Base-by-base conservation (phyloP, 2,329 filamentous ascomycete genomes). In the Dactylellina haptotyla region DNA sequence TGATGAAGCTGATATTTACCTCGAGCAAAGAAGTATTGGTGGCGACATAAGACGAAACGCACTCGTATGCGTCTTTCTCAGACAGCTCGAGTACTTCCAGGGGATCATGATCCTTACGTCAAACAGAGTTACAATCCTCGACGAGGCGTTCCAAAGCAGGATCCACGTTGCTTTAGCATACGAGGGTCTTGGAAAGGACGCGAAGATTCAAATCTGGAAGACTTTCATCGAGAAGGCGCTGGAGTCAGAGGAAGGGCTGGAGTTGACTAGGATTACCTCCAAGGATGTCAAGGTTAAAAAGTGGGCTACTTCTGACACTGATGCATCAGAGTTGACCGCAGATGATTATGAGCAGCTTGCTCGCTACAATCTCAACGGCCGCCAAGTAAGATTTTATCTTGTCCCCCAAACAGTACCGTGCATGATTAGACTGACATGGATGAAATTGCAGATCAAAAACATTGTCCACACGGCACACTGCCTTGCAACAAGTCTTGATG, bases 81-180 rank as follows among this genome's bases (percentile, higher is more conserved):
- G 92, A 0, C 85, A 94, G 65, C 84, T 97, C 0, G 93, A 97
- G 81, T 97, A 96, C 80, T 96, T 96, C 82, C 91, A 96, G 79
- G 93, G 93, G 2, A 96, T 96, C 59, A 81, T 96, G 3, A 96
- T 97, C 83, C 81, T 97, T 25, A 97, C 93, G 0, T 96, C 93
- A 1, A 96, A 96, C 37, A 46, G 92, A 16, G 76, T 76, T n/a
- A 82, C 89, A 83, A 93, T 91, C 0, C 96, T 97, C 78, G 93
- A 97, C 77, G 91, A 95, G 75, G 93, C 93, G 0, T 96, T 96
- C 84, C 90, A 95, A 79, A 91, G 88, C 8, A 87, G 93, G 23
- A 96, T 75, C 72, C 92, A 96, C 80, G 89, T 96, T 77, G 91
- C 92, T 0, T 83, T 97, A 6, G 86, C 90, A 26, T 97, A 96